A percentile compares a stretch with the other conserved stretches of the same genome.
Evolutionary conservation across 208 protist genomes (phyloP).

Genomic region (Leishmania aethiopica): DNA sequence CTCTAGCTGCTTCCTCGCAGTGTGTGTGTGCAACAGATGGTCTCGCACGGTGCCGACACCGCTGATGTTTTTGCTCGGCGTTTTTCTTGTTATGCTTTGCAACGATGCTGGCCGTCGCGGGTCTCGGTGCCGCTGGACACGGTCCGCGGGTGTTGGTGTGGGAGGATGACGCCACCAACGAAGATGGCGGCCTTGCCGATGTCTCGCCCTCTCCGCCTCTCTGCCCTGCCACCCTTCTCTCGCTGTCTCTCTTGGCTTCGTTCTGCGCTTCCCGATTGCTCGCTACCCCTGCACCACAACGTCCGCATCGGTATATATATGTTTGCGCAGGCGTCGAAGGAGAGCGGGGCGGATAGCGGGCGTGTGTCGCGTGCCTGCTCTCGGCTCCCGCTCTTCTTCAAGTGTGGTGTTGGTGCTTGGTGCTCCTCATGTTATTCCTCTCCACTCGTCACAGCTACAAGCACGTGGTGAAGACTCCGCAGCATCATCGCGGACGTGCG

Average conservation of each 20-base stretch:
- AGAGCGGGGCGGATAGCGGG: background rate
- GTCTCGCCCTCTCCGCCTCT: background rate
- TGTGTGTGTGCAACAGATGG: background rate
- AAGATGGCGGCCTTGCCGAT: constrained; percentile 15
- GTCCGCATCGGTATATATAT: background rate
- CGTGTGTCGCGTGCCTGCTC: background rate
- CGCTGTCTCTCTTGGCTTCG: background rate
- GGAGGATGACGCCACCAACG: background rate
- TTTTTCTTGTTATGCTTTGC: background rate
- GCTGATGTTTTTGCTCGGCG: background rate
- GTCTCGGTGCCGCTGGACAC: background rate
- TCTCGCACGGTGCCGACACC: background rate
- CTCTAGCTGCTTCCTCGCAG: background rate
- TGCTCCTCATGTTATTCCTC: background rate
- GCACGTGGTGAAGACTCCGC: background rate
- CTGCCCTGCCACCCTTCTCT: background rate
- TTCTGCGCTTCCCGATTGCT: background rate
- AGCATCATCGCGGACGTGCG: background rate
- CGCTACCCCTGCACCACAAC: background rate
- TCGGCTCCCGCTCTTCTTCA: background rate
- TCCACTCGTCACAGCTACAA: background rate
- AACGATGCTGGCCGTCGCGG: background rate
- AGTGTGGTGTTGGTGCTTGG: background rate
- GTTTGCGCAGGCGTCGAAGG: background rate
- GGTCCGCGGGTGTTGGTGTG: background rate